phyloP scores from a whole-genome alignment of 2,329 filamentous ascomycete species.

The Cercospora zeina region DNA sequence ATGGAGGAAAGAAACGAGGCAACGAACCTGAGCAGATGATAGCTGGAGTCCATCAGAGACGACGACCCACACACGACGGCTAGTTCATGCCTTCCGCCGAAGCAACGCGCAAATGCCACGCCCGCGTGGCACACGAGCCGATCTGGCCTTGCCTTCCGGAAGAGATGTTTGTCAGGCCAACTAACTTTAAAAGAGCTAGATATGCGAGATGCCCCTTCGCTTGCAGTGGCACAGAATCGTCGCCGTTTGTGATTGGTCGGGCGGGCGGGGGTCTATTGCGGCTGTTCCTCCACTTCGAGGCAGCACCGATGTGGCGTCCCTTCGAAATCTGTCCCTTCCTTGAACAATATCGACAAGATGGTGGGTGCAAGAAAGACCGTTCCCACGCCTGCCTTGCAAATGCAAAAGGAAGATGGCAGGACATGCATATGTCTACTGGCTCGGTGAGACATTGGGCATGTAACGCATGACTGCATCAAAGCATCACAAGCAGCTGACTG shows the following conservation, averaged over 20 bases:
- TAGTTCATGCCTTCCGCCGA: conserved; percentile 7
- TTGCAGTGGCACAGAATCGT: not conserved
- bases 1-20: not conserved
- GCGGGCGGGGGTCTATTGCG: not conserved
- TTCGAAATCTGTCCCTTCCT: no score
- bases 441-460: not conserved
- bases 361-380: not conserved
- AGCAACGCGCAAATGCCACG: conserved; percentile 2
- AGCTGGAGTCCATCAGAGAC: conserved; percentile 13
- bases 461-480: not conserved
- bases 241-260: conserved; percentile 9
- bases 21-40: conserved; percentile 15
- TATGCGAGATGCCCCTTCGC: conserved; percentile 13
- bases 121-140: conserved; percentile 11
- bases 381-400: not conserved
- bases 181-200: conserved; percentile 6
- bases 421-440: not conserved
- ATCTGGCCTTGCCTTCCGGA: conserved; percentile 6
- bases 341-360: conserved; percentile 1
- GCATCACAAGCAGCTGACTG: conserved; percentile 5
- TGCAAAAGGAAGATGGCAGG: not conserved
- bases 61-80: conserved; percentile 3
- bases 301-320: conserved; percentile 7
- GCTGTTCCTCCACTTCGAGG: conserved; percentile 2
- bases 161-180: conserved; percentile 6